phyloP scores from a whole-genome alignment of 495 filamentous ascomycete species.

The Penicillium atrosanguineum region DNA sequence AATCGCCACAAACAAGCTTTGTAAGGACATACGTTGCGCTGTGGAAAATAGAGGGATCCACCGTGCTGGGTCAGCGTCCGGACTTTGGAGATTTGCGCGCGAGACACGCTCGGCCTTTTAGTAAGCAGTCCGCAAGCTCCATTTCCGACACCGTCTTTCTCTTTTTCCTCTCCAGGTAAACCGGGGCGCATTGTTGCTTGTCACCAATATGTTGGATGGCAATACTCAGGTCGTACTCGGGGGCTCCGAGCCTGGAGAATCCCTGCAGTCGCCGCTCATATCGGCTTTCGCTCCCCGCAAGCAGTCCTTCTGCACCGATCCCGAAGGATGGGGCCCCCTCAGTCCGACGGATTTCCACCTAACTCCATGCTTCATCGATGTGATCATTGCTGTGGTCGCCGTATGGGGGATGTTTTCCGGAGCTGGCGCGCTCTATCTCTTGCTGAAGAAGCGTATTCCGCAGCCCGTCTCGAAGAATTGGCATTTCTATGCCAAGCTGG shows the following conservation, averaged over 20 bases:
- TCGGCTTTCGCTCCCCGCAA: conserved; percentile 30
- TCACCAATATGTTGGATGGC: conserved; percentile 44
- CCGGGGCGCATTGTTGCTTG: conserved; percentile 18
- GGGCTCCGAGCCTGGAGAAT: conserved; percentile 28
- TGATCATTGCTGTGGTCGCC: conserved; percentile 74
- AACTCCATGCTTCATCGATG: conserved; percentile 93
- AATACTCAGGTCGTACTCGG: conserved; percentile 44
- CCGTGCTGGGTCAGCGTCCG: neutral
- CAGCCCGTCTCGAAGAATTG: conserved; percentile 76
- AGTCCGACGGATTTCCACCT: conserved; percentile 83
- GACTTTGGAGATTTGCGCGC: conserved; percentile 1
- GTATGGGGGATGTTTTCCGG: conserved; percentile 75
- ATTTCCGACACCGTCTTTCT: conserved; percentile 11
- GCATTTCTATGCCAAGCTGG: conserved; percentile 94
- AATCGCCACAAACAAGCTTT: neutral
- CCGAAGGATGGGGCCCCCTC: conserved; percentile 93
- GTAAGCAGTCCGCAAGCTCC: conserved; percentile 19
- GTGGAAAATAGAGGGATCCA: neutral
- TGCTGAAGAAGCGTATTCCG: conserved; percentile 63
- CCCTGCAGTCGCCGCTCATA: conserved; percentile 27
- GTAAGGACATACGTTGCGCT: neutral
- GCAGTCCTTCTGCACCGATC: conserved; percentile 79
- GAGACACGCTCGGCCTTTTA: conserved; percentile 19
- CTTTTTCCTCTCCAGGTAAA: conserved; percentile 12
- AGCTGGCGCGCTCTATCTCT: conserved; percentile 68